A percentile compares a stretch with the other conserved stretches of the same genome.
phyloP scores from a whole-genome alignment of 305 asterid genomes.

The Solanum hybrid region DNA sequence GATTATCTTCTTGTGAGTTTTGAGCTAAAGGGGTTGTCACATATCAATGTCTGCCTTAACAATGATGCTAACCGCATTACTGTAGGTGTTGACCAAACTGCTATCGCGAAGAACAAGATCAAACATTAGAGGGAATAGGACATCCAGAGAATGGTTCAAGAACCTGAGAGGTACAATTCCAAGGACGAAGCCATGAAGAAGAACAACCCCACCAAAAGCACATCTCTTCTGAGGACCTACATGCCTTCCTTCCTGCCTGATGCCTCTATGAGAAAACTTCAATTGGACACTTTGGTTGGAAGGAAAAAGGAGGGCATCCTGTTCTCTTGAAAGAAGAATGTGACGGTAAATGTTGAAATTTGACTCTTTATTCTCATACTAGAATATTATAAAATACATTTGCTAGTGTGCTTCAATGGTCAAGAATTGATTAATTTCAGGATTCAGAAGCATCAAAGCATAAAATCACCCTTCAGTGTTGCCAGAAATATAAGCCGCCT shows the following conservation, averaged over 20 bases:
- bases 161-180: slow-evolving; percentile 19
- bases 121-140: slow-evolving; percentile 7
- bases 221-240: not conserved
- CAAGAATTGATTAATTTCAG: not conserved
- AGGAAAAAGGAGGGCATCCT: not conserved
- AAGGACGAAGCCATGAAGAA: slow-evolving; percentile 40
- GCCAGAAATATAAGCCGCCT: not conserved
- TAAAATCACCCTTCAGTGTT: not conserved
- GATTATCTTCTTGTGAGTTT: slow-evolving; percentile 37
- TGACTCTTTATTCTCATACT: not conserved
- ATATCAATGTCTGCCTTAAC: slow-evolving; percentile 38
- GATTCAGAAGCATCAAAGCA: not conserved
- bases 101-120: slow-evolving; percentile 33
- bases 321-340: not conserved
- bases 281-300: not conserved
- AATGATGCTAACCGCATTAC: slow-evolving; percentile 27
- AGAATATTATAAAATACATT: not conserved
- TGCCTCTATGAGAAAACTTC: not conserved
- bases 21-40: slow-evolving; percentile 28
- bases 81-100: slow-evolving; percentile 18
- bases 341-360: not conserved
- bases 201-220: slow-evolving; percentile 11
- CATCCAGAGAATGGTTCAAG: not conserved
- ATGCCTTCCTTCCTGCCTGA: not conserved
- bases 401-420: not conserved